Percentiles rank a stretch among this genome's conserved stretches.
These are phyloP conservation scores for Pythium guiyangense DNA, from an alignment of 352 stramenopile species.

Conservation along the genomic window DNA sequence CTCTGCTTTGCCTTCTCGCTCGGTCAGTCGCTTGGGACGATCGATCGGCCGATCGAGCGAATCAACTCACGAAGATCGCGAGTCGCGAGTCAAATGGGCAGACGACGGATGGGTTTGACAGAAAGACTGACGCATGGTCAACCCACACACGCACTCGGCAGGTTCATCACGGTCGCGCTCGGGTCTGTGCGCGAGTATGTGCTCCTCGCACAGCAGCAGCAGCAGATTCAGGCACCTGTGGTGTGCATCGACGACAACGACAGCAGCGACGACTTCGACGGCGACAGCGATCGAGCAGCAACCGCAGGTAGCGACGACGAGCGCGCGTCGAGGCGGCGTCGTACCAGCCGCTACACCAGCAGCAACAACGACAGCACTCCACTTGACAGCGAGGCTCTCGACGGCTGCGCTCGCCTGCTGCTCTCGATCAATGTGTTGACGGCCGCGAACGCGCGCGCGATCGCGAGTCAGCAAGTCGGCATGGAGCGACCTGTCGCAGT, in stretches of 20 bases:
- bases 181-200: conserved; percentile 16
- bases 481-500: conserved; percentile 14
- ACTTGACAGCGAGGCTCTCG: background rate
- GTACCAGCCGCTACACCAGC: no score
- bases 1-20: no score
- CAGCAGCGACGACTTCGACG: background rate
- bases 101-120: no score
- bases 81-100: no score
- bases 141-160: background rate
- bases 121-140: no score
- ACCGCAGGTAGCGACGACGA: background rate
- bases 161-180: conserved; percentile 5
- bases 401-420: background rate
- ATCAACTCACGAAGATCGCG: no score
- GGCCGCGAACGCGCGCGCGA: conserved; percentile 1
- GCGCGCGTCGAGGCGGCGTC: no score
- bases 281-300: background rate
- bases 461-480: conserved; percentile 8
- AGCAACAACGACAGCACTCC: no score
- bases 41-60: no score
- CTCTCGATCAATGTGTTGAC: conserved; percentile 12
- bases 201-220: conserved; percentile 6
- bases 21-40: no score
- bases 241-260: background rate
- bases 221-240: conserved; percentile 12